Base-by-base conservation (phyloP, 2,329 filamentous ascomycete genomes). In the Alternaria sp. region DNA sequence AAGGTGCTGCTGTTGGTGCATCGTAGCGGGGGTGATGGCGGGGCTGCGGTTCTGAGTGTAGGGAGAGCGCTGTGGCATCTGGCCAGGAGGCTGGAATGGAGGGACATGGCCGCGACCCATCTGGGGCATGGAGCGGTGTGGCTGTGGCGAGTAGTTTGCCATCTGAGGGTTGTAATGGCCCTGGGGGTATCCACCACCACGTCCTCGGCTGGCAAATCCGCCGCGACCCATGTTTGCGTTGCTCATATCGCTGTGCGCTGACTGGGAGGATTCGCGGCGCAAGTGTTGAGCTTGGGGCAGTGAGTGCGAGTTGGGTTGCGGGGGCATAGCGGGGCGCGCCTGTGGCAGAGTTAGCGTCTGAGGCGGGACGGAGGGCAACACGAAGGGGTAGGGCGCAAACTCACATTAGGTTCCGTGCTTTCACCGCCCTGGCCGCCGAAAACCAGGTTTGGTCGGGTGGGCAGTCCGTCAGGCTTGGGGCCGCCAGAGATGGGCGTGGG, bases 401-500 rank as follows among this genome's bases (percentile, higher is more conserved):
- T 85, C 84, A 96, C 91, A 80, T 91, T 83, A 62, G 78, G 86
- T 77, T 91, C 90, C 60, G 78, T 79, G 50, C 79, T 74, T 74
- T 96, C 91, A 72, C 88, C 88, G 70, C 85, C 87, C 79, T 90
- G 93, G 66, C 93, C 93, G 82, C 97, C 97, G 69, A 83, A 97
- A 69, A 82, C 86, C 51, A 91, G 86, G 77, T 89, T 88, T 72
- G 86, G 86, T 67, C 90, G 87, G 65, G 88, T 88, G 67, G 89
- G 84, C 65, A 92, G 85, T 64, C 86, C 86, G 33, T 92, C 90
- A 42, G 93, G 92, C 68, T 93, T 93, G 72, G 92, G 83, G 54
- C 88, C 92, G 69, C 93, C 92, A 72, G 93, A 95, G 33, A 89
- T 88, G 54, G 93, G 92, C 78, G 94, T 91, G 31, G 95, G 94